A percentile compares a stretch with the other conserved stretches of the same genome.
These are phyloP conservation scores for Moesziomyces sp. DNA, from an alignment of 1,284 basidiomycete genomes.

Conservation along the genomic window DNA sequence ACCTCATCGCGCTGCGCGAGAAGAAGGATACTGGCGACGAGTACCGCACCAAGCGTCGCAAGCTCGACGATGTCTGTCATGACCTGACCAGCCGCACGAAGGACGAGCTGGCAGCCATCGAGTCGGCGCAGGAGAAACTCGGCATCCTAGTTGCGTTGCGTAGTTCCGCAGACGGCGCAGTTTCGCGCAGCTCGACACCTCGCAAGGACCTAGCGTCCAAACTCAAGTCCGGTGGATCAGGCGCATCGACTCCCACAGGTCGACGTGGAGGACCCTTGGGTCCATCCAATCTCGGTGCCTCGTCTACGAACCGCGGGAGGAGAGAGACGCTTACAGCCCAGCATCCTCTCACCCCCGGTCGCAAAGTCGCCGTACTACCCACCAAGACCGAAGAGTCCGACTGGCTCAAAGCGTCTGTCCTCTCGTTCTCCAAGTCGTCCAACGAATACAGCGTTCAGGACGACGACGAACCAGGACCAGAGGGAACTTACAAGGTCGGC, in stretches of 20 bases:
- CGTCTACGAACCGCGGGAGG: conserved; percentile 17
- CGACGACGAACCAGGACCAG: conserved; percentile 46
- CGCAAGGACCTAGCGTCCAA: conserved; percentile 35
- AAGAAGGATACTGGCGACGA: conserved; percentile 46
- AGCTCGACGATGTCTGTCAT: conserved; percentile 44
- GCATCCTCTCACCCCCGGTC: conserved; percentile 36
- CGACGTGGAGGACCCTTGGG: conserved; percentile 16
- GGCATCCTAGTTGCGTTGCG: conserved; percentile 55
- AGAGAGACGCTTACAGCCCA: conserved; percentile 37
- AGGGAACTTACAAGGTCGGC: conserved; percentile 47
- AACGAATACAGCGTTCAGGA: conserved; percentile 49
- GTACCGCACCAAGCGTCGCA: conserved; percentile 40
- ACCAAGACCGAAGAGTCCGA: conserved; percentile 42
- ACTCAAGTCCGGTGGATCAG: conserved; percentile 13
- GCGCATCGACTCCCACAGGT: conserved; percentile 31
- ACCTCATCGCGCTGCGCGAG: conserved; percentile 36
- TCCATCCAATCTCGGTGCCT: conserved; percentile 28
- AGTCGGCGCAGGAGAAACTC: conserved; percentile 57
- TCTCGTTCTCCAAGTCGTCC: conserved; percentile 32
- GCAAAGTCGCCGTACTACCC: conserved; percentile 42
- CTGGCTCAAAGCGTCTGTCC: conserved; percentile 47
- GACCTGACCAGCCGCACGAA: conserved; percentile 43
- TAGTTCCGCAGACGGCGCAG: conserved; percentile 33
- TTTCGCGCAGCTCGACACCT: conserved; percentile 30
- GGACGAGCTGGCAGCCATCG: conserved; percentile 55